Evolutionary conservation across 306 rosid genomes (phyloP), one percentile per base, ranked within the genome.

Genomic region (Inga laurina): DNA sequence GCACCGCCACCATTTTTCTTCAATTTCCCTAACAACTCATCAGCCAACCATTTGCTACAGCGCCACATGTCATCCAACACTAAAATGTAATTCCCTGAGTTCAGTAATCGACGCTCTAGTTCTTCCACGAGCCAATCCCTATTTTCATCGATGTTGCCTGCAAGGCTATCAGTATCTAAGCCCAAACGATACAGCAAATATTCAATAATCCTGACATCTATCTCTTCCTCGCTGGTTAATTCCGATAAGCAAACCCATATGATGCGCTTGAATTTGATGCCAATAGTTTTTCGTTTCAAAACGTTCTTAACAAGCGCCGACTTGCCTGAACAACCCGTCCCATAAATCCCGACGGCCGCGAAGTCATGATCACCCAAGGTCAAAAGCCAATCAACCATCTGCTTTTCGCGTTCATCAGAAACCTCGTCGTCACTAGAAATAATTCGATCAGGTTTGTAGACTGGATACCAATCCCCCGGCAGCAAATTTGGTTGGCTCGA

Each of bases 261-360:
- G 19, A 12, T 48, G 18, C 16, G 1, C 54, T 48, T 48, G 54
- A 48, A 48, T 3, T 3, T 48, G 54, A 11, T 14, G 5, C 18
- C 18, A 12, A 48, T 14, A 13, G 54, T 0, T 48, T 48, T 48
- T 12, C 14, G 54, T 48, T 48, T 13, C 54, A 48, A 13, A 14
- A 48, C 54, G 54, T 48, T 48, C 5, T 13, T 48, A 48, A 48
- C 54, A 48, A 48, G 54, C 54, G 54, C 15, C 54, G 54, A 1
- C 54, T 78, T 83, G 15, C 86, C 70, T 2, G 49, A 22, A 18
- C 82, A 61, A 10, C 75, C 57, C 62, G 69, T 48, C 8, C 86
- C 86, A 6, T 37, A 21, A 57, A 83, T 15, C 37, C 82, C 86
- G 16, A 78, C 37, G 27, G 56, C 52, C 30, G n/a, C 46, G 24